phyloP scores from a whole-genome alignment of 345 rosid species.

The Linum tenue region DNA sequence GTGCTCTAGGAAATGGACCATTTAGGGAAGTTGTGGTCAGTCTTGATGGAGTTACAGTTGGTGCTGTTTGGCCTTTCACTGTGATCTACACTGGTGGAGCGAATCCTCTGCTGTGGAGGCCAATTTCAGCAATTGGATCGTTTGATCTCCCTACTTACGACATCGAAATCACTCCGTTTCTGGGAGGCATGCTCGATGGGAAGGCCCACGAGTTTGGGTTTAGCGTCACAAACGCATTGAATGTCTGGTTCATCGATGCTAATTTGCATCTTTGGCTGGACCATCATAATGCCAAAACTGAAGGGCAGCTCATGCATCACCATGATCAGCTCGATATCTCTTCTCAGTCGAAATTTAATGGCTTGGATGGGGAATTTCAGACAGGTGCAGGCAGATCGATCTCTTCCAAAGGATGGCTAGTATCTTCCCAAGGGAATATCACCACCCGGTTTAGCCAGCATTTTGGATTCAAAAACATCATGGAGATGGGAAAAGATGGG shows the following conservation, averaged over 20 bases:
- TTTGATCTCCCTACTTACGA: constrained; percentile 80
- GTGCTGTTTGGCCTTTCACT: constrained; percentile 84
- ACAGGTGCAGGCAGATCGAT: not conserved
- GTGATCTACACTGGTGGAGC: constrained; percentile 81
- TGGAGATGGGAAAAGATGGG: constrained; percentile 1
- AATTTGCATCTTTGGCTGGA: constrained; percentile 92
- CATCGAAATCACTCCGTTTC: constrained; percentile 61
- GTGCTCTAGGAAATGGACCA: constrained; percentile 63
- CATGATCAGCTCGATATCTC: constrained; percentile 13
- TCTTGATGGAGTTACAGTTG: constrained; percentile 56
- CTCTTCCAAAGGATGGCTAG: not conserved
- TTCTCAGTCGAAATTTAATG: not conserved
- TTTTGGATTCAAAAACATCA: not conserved
- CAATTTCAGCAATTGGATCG: constrained; percentile 66
- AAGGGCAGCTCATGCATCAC: constrained; percentile 50
- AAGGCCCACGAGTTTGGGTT: constrained; percentile 48
- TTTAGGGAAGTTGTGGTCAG: constrained; percentile 78
- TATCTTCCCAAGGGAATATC: constrained; percentile 1
- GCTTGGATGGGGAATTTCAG: not conserved
- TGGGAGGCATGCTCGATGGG: constrained; percentile 65
- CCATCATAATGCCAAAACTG: constrained; percentile 28
- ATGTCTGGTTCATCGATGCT: constrained; percentile 77
- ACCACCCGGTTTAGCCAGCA: not conserved
- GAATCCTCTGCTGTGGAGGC: constrained; percentile 82
- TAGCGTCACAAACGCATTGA: constrained; percentile 65